Percentiles rank a stretch among this genome's conserved stretches.
Conservation (phyloP, 495 filamentous ascomycete species). For the Daldinia vernicosa region DNA sequence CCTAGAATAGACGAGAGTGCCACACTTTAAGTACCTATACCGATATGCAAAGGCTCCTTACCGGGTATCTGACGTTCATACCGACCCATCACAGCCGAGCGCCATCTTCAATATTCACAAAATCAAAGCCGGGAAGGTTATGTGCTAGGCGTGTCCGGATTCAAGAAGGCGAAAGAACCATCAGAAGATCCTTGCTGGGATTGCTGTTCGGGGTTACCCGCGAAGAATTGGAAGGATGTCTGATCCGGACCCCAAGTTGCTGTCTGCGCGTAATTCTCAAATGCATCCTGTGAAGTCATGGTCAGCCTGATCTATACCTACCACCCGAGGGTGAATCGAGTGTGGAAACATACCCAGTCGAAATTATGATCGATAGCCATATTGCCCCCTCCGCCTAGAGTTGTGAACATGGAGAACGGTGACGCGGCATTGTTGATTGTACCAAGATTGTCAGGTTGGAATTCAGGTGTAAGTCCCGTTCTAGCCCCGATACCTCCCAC, state of each 20-base stretch:
- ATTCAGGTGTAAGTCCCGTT: slow-evolving; percentile 54
- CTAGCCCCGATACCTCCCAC: slow-evolving; percentile 39
- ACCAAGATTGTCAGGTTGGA: slow-evolving; percentile 65
- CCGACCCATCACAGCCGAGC: slow-evolving; percentile 19
- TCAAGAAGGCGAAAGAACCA: slow-evolving; percentile 43
- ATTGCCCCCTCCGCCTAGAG: slow-evolving; percentile 51
- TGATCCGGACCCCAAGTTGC: slow-evolving; percentile 58
- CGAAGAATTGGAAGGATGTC: slow-evolving; percentile 56
- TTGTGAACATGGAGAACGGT: slow-evolving; percentile 62
- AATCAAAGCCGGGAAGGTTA: neutral
- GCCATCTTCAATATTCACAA: slow-evolving; percentile 17
- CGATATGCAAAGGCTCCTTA: slow-evolving; percentile 14
- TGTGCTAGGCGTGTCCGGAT: slow-evolving; percentile 29
- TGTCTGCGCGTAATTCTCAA: slow-evolving; percentile 60
- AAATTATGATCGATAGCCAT: slow-evolving; percentile 64
- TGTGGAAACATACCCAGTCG: slow-evolving; percentile 74
- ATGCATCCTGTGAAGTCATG: slow-evolving; percentile 51
- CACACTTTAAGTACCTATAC: slow-evolving; percentile 9
- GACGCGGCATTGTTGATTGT: slow-evolving; percentile 58
- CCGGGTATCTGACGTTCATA: slow-evolving; percentile 33
- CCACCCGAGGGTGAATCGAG: neutral
- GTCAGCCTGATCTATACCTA: slow-evolving; percentile 13
- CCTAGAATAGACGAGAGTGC: neutral
- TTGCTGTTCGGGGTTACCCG: slow-evolving; percentile 51
- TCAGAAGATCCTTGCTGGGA: slow-evolving; percentile 46